phyloP scores from a whole-genome alignment of 2,329 filamentous ascomycete species.

The Aspergillus awamori region DNA sequence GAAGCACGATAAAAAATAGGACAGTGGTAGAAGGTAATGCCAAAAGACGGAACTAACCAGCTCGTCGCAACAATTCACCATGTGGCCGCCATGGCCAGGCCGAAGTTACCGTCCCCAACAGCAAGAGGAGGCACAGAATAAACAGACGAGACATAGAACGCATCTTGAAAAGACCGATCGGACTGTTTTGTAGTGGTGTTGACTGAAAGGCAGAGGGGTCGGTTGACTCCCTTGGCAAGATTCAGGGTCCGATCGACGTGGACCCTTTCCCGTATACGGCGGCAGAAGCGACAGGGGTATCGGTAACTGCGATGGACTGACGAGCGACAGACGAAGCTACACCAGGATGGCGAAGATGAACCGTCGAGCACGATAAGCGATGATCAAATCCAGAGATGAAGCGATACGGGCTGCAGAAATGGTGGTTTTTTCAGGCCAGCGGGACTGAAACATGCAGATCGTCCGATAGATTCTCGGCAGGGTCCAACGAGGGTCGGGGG shows the following conservation, averaged over 20 bases:
- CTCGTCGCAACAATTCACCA: slow-evolving; percentile 27
- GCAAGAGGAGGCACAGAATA: slow-evolving; percentile 37
- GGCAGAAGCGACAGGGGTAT: neutral
- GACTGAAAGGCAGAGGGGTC: slow-evolving; percentile 6
- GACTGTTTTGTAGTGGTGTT: neutral
- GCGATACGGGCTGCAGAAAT: slow-evolving; percentile 6
- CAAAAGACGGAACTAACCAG: slow-evolving; percentile 27
- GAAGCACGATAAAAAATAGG: no score
- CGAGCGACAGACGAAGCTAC: neutral
- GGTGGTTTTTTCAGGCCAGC: slow-evolving; percentile 14
- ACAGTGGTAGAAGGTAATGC: neutral
- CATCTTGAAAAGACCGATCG: slow-evolving; percentile 30
- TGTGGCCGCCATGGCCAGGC: slow-evolving; percentile 33
- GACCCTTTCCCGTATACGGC: neutral
- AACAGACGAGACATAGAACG: slow-evolving; percentile 34
- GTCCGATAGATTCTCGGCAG: slow-evolving; percentile 20
- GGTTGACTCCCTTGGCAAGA: slow-evolving; percentile 15
- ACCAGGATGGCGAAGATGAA: neutral
- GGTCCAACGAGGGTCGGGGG: slow-evolving; percentile 16
- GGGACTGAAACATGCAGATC: slow-evolving; percentile 26
- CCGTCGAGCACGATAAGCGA: neutral
- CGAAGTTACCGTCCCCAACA: slow-evolving; percentile 35
- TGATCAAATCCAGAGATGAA: neutral
- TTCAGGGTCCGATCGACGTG: slow-evolving; percentile 13
- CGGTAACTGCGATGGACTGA: neutral